Evolutionary conservation across 106 monocot genomes (phyloP).

Genomic region (Phalaenopsis equestris): DNA sequence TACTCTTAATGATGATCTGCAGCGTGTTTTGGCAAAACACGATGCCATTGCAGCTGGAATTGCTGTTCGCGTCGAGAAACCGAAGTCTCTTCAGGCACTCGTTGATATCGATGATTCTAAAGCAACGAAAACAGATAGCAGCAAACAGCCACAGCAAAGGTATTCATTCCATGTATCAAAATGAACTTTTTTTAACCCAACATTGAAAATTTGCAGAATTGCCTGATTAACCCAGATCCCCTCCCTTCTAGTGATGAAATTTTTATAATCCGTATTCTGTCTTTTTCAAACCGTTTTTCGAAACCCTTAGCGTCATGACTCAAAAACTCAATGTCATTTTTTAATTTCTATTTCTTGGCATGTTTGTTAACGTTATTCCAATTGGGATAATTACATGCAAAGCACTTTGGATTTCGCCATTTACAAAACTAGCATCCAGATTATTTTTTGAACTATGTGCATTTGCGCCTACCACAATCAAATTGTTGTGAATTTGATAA

Average conservation of each 20-base stretch:
- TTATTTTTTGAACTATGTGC: too few relatives aligned
- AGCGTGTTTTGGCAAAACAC: slow-evolving; percentile 73
- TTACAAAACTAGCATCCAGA: too few relatives aligned
- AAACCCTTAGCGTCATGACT: too few relatives aligned
- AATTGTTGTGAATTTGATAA: too few relatives aligned
- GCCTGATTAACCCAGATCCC: neutral
- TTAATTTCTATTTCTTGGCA: too few relatives aligned
- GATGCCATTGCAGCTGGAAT: slow-evolving; percentile 87
- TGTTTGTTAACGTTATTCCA: too few relatives aligned
- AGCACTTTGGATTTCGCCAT: too few relatives aligned
- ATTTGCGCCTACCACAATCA: too few relatives aligned
- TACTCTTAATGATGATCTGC: slow-evolving; percentile 90
- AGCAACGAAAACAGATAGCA: slow-evolving; percentile 8
- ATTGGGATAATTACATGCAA: too few relatives aligned
- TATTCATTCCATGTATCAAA: neutral
- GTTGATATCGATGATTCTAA: slow-evolving; percentile 33
- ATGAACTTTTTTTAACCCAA: neutral
- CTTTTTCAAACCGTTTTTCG: neutral
- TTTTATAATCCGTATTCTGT: neutral
- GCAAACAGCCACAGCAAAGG: slow-evolving; percentile 26
- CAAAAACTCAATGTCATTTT: too few relatives aligned
- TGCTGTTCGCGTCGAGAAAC: slow-evolving; percentile 53
- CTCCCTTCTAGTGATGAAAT: neutral
- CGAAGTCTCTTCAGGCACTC: slow-evolving; percentile 36
- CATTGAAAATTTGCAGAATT: neutral